Base-by-base conservation (phyloP, 2,329 filamentous ascomycete species). In the Aspergillus amoenus region DNA sequence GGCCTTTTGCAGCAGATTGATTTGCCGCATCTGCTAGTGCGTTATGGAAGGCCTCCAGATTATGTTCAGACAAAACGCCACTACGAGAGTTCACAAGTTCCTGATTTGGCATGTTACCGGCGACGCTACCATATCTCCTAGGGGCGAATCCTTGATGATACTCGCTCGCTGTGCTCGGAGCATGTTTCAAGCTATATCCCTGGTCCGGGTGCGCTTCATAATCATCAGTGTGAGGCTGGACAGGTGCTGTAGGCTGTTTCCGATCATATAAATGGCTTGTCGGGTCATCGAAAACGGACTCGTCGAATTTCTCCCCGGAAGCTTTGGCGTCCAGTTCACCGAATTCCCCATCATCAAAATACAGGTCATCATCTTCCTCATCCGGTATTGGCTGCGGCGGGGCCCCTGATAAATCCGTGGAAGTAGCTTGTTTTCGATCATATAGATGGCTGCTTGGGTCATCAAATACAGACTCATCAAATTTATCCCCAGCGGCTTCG, bases 1-100 rank as follows among this genome's bases (percentile, higher is more conserved):
- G 88, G 3, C 91, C 91, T 39, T 87, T 88, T 1, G 85, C 85
- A 21, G 86, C 88, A 5, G 92, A 91, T 68, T 88, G 82, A 60
- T 88, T 87, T 9, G 91, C 89, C 6, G 92, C 93, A 46, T 89
- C 88, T 2, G 91, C 91, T 4, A 97, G 80, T 1, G 92, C 91
- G 52, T 88, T 88, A 69, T 96, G 92, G 67, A 97, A 93, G 1
- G 85, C 88, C 42, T 86, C 85, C 18, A 89, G 76, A 56, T 82
- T 86, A 37, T 81, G 78, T 66, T 84, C 79, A 22, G 81, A 82
- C 39, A 82, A 67, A 39, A 77, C 71, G 44, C 70, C 70, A 22
- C 68, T 68, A 48, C 70, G 67, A 12, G 66, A 60, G 21, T 72
- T 66, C 2, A 67, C 64, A 70, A 58, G 75, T 72, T 64, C 80